Evolutionary conservation across 768 basidiomycete species (phyloP), one percentile per base, ranked within the genome.

Genomic region (Russula emetica): DNA sequence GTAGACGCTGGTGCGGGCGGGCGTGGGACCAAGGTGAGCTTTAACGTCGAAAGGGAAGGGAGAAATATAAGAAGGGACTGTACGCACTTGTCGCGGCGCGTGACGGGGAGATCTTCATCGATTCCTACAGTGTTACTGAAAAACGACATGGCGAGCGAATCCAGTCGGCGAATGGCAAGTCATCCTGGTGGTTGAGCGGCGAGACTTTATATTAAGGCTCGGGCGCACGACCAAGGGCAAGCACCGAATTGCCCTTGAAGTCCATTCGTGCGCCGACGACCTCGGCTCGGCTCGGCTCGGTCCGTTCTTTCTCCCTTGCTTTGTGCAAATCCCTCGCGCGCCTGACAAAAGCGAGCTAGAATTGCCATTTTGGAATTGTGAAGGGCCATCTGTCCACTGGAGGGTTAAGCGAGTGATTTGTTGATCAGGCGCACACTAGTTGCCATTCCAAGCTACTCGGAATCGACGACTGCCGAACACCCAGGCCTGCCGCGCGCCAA

Each of bases 61-160:
- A 13, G 24, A 22, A 40, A 4, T 38, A 16, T n/a, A 26, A 16
- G 20, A 22, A 11, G 16, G 22, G 11, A 5, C 4, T n/a, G 0
- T 55, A 51, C 53, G 14, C 36, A 54, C 63, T 64, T 52, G 36
- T 13, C 32, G 20, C 45, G 58, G 38, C 54, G 58, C 8, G 51
- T 45, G 9, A 64, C 62, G 9, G 57, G 62, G 18, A 63, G 62
- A 14, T 63, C 34, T 32, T 64, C 63, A 26, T 64, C 54, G 36
- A 16, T 36, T 7, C 36, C 54, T 10, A 24, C 16, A 3, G 24
- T 24, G 36, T 5, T 22, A 6, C 24, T n/a, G 5, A 54, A 53
- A n/a, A 10, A 38, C 1, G 36, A 38, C 53, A 55, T 55, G 14
- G 2, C 13, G 22, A 18, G 26, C 14, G 49, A 22, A 13, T 22